Evolutionary conservation across 1,284 basidiomycete species (phyloP).

Genomic region (Sporisorium scitamineum): DNA sequence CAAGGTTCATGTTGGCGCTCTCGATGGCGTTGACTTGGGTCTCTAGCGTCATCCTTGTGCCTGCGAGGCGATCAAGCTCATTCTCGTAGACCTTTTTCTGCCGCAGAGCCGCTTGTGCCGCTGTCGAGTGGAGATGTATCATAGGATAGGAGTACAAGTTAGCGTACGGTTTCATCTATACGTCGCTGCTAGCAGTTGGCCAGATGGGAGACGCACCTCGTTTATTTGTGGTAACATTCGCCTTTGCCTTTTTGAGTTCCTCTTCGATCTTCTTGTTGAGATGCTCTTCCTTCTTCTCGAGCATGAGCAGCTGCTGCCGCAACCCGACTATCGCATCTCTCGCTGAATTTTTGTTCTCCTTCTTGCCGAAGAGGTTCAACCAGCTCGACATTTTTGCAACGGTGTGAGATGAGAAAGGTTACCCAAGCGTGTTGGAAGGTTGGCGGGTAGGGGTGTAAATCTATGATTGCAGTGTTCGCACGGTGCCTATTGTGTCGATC

Average conservation of each 20-base stretch:
- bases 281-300: constrained; percentile 99
- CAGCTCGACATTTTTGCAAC: constrained; percentile 65
- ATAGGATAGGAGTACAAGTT: neutral
- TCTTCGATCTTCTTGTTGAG: constrained; percentile 97
- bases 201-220: constrained; percentile 75
- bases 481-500: too few relatives aligned
- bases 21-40: constrained; percentile 97
- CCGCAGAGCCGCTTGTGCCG: constrained; percentile 79
- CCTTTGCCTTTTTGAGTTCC: constrained; percentile 88
- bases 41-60: constrained; percentile 91
- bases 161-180: neutral
- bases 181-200: neutral
- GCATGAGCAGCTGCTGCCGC: constrained; percentile 77
- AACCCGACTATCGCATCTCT: constrained; percentile 71
- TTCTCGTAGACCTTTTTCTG: constrained; percentile 92
- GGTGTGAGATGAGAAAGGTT: neutral
- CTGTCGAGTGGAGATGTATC: constrained; percentile 15
- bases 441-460: neutral
- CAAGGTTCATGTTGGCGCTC: constrained; percentile 96
- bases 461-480: neutral
- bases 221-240: constrained; percentile 94
- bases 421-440: neutral
- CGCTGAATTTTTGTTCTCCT: constrained; percentile 67
- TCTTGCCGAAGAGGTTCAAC: constrained; percentile 66
- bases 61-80: constrained; percentile 88